Base-by-base conservation (phyloP, 148 eudicot species). In the Dianthus caryophyllus region DNA sequence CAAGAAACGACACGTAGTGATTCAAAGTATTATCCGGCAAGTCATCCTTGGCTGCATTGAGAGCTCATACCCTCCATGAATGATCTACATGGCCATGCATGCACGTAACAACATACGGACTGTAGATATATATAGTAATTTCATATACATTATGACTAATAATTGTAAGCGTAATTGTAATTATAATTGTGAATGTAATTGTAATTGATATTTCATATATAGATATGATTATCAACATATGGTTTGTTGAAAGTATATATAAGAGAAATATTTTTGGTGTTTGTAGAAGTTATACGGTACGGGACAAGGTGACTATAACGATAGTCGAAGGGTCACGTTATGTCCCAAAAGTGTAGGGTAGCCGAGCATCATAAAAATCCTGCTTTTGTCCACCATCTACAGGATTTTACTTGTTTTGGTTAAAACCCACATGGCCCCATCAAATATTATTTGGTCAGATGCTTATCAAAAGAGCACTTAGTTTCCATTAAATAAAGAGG, bases 41-140 rank as follows among this genome's bases (percentile, higher is more conserved):
- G 63, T 58, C 63, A 58, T 58, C 63, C 63, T 58, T 58, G 63
- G 63, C 63, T 58, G 63, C 63, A 58, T 30, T 58, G 22, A n/a
- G 43, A 58, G 63, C 33, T 31, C 63, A 31, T 14, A 58, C 22
- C 6, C 43, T 33, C 13, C 63, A 30, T 58, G 63, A 26, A 58
- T 58, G 63, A 58, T 58, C 63, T 58, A 21, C 63, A 17, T 58
- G 63, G 63, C 39, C 11, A 30, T 33, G 31, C 43, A 58, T n/a
- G n/a, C n/a, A n/a, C 7, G 13, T 26, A 2, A 33, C 8, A 33
- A 33, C n/a, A n/a, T n/a, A n/a, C n/a, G n/a, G n/a, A n/a, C n/a
- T n/a, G n/a, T n/a, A n/a, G n/a, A n/a, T n/a, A n/a, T n/a, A n/a
- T n/a, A n/a, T n/a, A n/a, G 7, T 33, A 33, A 33, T 33, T 33